Conservation (phyloP, 805 yeast genomes). For the Cyberlindnera saturnus region DNA sequence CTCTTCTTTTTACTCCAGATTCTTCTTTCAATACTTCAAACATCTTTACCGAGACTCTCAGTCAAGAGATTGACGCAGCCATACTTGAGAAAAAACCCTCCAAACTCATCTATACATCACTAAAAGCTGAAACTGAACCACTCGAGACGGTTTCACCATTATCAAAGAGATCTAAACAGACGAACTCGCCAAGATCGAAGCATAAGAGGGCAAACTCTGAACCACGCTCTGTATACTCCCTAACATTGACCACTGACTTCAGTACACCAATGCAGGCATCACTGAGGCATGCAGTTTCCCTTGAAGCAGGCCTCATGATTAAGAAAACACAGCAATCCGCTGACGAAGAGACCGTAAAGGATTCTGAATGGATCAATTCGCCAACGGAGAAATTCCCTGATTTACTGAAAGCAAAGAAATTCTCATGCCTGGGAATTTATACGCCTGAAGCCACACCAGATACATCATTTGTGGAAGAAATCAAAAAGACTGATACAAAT, state of each 20-base stretch:
- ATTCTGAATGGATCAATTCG: constrained; percentile 11
- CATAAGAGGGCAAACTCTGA: constrained; percentile 1
- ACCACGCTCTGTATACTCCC: not conserved
- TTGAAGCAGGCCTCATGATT: constrained; percentile 22
- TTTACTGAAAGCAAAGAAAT: too few relatives aligned
- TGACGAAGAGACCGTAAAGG: constrained; percentile 8
- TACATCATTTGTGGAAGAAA: not conserved
- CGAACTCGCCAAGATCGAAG: not conserved
- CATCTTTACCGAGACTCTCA: not conserved
- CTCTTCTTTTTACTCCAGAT: constrained; percentile 12
- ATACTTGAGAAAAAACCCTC: too few relatives aligned
- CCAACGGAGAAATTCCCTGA: not conserved
- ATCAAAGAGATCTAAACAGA: not conserved
- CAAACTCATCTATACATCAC: too few relatives aligned
- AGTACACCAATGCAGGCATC: not conserved
- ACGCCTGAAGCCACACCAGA: not conserved
- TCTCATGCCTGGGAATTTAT: not conserved
- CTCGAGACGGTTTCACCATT: not conserved
- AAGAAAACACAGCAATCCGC: constrained; percentile 2
- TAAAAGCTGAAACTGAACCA: not conserved
- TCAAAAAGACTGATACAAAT: not conserved
- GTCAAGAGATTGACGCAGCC: not conserved
- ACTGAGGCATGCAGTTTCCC: constrained; percentile 22
- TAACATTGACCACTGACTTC: not conserved
- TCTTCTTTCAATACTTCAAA: constrained; percentile 7